Evolutionary conservation across 495 filamentous ascomycete genomes (phyloP).

Genomic region (Penicillium coffeae): DNA sequence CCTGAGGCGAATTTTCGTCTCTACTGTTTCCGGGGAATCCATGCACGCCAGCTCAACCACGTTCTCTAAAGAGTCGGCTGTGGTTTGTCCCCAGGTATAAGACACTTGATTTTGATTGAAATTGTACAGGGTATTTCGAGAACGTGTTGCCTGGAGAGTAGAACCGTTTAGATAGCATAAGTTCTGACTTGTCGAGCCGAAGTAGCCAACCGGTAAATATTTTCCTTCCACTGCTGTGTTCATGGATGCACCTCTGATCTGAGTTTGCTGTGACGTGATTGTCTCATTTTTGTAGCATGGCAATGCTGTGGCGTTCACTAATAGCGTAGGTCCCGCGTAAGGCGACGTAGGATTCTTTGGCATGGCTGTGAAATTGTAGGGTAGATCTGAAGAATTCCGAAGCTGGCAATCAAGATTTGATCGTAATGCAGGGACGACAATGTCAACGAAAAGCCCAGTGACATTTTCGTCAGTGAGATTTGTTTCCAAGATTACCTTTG

Average conservation of each 20-base stretch:
- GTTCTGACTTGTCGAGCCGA: neutral
- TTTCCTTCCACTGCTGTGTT: neutral
- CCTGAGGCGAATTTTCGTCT: constrained; percentile 3
- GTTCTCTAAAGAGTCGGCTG: neutral
- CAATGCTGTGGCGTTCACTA: neutral
- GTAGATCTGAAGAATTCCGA: neutral
- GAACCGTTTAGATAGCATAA: neutral
- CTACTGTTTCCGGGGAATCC: constrained; percentile 2
- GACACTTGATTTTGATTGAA: neutral
- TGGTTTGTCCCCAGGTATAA: constrained; percentile 4
- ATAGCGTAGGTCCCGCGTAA: neutral
- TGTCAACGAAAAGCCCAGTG: neutral
- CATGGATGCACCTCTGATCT: neutral
- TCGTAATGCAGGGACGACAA: neutral
- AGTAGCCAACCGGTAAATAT: neutral
- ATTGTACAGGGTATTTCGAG: neutral
- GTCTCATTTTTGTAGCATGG: neutral
- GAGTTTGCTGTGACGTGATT: neutral
- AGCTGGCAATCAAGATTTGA: neutral
- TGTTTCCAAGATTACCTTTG: neutral
- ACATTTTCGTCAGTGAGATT: neutral
- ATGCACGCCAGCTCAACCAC: constrained; percentile 2
- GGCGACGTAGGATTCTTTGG: neutral
- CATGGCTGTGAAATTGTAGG: neutral
- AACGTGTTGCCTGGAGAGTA: neutral